These are phyloP conservation scores for Datura wrightii DNA, from an alignment of 257 asterid species.

Conservation along the genomic window DNA sequence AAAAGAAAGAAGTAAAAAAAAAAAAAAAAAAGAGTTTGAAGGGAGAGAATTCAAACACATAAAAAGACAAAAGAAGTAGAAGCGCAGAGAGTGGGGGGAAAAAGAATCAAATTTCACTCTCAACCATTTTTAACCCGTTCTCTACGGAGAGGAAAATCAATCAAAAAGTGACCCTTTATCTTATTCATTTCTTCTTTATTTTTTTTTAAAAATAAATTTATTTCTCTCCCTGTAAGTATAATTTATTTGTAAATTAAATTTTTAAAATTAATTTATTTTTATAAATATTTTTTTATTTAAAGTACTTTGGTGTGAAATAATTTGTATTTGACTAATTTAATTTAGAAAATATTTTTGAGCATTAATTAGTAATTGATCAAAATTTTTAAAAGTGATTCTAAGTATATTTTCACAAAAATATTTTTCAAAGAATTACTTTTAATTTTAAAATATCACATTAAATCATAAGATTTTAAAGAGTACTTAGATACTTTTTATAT, in stretches of 20 bases:
- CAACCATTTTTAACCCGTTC: conserved; percentile 73
- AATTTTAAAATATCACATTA: neutral
- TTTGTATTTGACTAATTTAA: too few species aligned
- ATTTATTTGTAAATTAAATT: too few species aligned
- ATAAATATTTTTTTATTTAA: too few species aligned
- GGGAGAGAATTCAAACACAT: neutral
- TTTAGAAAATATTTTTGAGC: too few species aligned
- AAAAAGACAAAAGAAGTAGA: conserved; percentile 24
- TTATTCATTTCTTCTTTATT: conserved; percentile 30
- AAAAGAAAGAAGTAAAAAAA: too few species aligned
- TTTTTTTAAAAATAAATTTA: neutral
- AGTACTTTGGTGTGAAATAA: too few species aligned
- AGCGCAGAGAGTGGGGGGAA: conserved; percentile 80
- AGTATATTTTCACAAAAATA: too few species aligned
- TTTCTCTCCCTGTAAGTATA: neutral
- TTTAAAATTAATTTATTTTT: too few species aligned
- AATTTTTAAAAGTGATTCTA: too few species aligned
- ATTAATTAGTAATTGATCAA: too few species aligned
- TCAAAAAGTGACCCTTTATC: conserved; percentile 58
- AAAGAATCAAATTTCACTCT: conserved; percentile 70
- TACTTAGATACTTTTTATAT: neutral
- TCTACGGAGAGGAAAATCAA: conserved; percentile 74
- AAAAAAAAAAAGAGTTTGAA: too few species aligned
- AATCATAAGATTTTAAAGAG: neutral
- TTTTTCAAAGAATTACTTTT: neutral